Conservation (phyloP, 768 basidiomycete genomes). For the Lactarius akahatsu region DNA sequence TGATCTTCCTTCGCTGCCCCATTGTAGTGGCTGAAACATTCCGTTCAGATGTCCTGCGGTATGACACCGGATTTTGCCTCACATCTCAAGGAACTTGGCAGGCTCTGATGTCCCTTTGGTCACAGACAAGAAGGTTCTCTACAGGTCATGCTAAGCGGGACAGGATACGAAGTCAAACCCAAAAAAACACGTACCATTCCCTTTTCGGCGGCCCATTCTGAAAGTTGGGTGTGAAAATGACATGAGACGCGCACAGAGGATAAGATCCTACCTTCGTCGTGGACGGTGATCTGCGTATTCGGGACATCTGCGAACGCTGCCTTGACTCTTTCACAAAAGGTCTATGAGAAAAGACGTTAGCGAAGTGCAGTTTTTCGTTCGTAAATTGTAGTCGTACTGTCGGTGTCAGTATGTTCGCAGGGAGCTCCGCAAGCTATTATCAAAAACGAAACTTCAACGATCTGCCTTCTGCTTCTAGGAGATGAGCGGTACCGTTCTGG, state of each 20-base stretch:
- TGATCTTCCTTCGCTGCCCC: constrained; percentile 57
- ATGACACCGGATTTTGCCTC: constrained; percentile 6
- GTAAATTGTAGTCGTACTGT: constrained; percentile 46
- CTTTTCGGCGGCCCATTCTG: constrained; percentile 81
- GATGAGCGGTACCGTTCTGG: constrained; percentile 57
- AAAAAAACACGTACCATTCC: constrained; percentile 61
- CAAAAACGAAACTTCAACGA: not conserved
- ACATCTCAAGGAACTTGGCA: constrained; percentile 87
- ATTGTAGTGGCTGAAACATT: constrained; percentile 64
- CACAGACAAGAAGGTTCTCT: constrained; percentile 86
- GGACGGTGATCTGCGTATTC: constrained; percentile 67
- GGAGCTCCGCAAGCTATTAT: constrained; percentile 73
- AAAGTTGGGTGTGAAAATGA: not conserved
- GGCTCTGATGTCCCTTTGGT: constrained; percentile 80
- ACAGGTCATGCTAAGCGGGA: constrained; percentile 3
- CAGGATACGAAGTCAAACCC: not conserved
- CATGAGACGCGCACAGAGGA: not conserved
- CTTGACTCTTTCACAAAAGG: constrained; percentile 68
- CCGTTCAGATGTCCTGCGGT: not conserved
- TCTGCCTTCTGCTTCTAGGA: not conserved
- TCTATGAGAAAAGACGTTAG: constrained; percentile 38
- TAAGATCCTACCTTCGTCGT: constrained; percentile 61
- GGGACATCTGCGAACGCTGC: constrained; percentile 62
- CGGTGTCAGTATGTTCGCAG: constrained; percentile 84
- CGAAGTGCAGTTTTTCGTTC: constrained; percentile 27